These are phyloP conservation scores for Guadua angustifolia DNA, from an alignment of 176 grass and related monocot species.

Conservation along the genomic window DNA sequence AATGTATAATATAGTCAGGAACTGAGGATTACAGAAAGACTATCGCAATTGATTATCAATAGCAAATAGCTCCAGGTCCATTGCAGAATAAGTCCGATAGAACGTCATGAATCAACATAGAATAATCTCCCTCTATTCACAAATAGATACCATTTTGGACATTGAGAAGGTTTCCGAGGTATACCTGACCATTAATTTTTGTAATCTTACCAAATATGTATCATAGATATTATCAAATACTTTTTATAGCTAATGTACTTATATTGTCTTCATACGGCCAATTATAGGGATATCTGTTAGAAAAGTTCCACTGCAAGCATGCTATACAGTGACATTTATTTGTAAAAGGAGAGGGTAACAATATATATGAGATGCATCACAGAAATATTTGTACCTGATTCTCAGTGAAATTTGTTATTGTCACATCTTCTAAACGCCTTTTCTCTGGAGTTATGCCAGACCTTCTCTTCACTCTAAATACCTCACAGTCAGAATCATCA, in stretches of 20 bases:
- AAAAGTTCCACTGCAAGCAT: slow-evolving; percentile 8
- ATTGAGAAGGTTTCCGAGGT: neutral
- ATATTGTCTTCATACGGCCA: neutral
- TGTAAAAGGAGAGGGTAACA: slow-evolving; percentile 10
- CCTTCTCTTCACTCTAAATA: slow-evolving; percentile 90
- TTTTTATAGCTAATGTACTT: neutral
- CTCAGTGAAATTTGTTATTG: slow-evolving; percentile 46
- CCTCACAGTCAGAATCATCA: slow-evolving; percentile 84
- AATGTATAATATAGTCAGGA: slow-evolving; percentile 8
- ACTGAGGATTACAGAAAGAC: slow-evolving; percentile 16
- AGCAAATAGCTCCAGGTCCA: neutral
- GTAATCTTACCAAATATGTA: neutral
- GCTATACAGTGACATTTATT: neutral
- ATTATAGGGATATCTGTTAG: neutral
- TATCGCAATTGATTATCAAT: neutral
- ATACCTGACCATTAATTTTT: neutral
- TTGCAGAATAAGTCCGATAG: neutral
- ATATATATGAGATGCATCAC: neutral
- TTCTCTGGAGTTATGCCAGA: slow-evolving; percentile 52
- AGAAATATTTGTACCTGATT: slow-evolving; percentile 64
- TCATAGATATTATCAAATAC: neutral
- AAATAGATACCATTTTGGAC: neutral
- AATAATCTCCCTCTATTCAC: neutral
- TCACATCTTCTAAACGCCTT: slow-evolving; percentile 44
- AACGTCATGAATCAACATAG: neutral